Percentiles rank a stretch among this genome's conserved stretches.
These are phyloP conservation scores for Exophiala sp. DNA, from an alignment of 2,329 filamentous ascomycete species.

Conservation along the genomic window DNA sequence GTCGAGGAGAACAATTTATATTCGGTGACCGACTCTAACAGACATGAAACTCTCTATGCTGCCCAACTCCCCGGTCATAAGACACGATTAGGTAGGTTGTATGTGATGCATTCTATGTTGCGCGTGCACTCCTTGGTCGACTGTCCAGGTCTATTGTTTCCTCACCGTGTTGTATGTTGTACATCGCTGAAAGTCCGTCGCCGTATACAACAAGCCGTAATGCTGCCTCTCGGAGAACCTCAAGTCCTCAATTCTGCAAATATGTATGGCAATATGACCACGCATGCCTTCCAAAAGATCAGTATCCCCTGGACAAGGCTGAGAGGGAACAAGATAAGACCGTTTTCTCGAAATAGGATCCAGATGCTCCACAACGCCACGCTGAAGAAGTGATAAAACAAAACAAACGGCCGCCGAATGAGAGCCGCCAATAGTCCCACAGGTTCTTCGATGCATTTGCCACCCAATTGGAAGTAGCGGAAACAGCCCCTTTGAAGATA, in stretches of 20 bases:
- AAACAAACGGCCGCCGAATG: conserved; percentile 66
- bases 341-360: conserved; percentile 52
- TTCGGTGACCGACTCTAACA: too few relatives aligned
- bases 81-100: too few relatives aligned
- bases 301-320: conserved; percentile 59
- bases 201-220: too few relatives aligned
- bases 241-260: conserved; percentile 56
- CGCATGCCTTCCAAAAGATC: conserved; percentile 72
- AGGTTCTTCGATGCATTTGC: conserved; percentile 69
- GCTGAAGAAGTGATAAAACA: conserved; percentile 90
- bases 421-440: conserved; percentile 76
- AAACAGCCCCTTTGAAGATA: conserved; percentile 88
- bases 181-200: too few relatives aligned
- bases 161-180: too few relatives aligned
- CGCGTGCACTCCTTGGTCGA: too few relatives aligned
- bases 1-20: too few relatives aligned
- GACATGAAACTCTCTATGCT: too few relatives aligned
- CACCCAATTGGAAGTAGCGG: conserved; percentile 73
- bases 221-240: too few relatives aligned
- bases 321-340: conserved; percentile 55
- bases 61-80: too few relatives aligned
- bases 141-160: too few relatives aligned
- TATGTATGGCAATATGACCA: conserved; percentile 78
- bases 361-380: conserved; percentile 86
- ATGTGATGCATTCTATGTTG: too few relatives aligned